Evolutionary conservation across 345 rosid species (phyloP).

Genomic region (Bretschneidera sinensis): DNA sequence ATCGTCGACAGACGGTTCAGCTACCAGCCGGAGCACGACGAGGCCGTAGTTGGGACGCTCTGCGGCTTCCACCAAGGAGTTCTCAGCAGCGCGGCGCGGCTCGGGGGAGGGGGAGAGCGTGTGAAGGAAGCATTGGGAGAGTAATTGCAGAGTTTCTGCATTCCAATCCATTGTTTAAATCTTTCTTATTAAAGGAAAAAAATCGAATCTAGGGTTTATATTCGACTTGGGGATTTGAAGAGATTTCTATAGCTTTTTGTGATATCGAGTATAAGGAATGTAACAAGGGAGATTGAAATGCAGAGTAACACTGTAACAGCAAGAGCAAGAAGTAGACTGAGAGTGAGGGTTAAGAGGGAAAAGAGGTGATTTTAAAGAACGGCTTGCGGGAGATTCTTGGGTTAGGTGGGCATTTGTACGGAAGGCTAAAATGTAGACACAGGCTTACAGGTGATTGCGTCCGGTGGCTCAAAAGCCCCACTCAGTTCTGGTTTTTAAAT

Average conservation of each 20-base stretch:
- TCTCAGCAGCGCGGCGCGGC: constrained; percentile 87
- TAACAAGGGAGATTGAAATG: too few species aligned
- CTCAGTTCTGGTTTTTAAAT: too few species aligned
- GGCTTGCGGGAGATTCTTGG: too few species aligned
- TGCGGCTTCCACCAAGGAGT: constrained; percentile 48
- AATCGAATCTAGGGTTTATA: constrained; percentile 8
- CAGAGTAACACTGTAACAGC: too few species aligned
- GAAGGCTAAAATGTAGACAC: too few species aligned
- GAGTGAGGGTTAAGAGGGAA: too few species aligned
- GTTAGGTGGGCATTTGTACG: too few species aligned
- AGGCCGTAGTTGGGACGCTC: constrained; percentile 70
- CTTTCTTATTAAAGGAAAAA: background rate
- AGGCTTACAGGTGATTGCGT: too few species aligned
- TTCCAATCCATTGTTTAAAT: constrained; percentile 57
- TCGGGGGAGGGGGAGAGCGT: constrained; percentile 72
- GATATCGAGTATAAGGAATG: too few species aligned
- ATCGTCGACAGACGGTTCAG: constrained; percentile 70
- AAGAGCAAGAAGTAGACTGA: too few species aligned
- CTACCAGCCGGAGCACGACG: constrained; percentile 75
- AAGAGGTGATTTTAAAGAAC: too few species aligned
- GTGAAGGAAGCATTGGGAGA: constrained; percentile 78
- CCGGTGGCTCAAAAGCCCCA: too few species aligned
- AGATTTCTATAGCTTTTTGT: background rate
- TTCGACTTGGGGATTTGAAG: background rate
- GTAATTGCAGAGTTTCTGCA: constrained; percentile 56